A percentile compares a stretch with the other conserved stretches of the same genome.
Evolutionary conservation across 2,329 filamentous ascomycete genomes (phyloP).

Genomic region (Aspergillus carbonarius): DNA sequence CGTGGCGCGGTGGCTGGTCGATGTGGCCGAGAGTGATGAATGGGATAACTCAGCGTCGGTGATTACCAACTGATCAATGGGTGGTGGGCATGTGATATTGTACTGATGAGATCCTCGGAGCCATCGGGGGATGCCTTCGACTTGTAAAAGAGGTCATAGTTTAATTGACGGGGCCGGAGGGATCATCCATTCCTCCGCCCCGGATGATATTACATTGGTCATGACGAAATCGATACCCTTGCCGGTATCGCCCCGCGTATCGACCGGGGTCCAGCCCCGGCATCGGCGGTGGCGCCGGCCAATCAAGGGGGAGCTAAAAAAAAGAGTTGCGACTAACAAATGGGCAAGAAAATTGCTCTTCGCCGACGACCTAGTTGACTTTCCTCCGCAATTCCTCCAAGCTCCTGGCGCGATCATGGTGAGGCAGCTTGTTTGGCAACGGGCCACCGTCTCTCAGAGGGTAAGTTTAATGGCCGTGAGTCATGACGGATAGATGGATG

Average conservation of each 20-base stretch:
- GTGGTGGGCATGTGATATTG: constrained; percentile 24
- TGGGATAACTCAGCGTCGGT: constrained; percentile 50
- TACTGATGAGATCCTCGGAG: too few species aligned
- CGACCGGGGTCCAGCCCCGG: not conserved
- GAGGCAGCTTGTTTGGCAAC: constrained; percentile 42
- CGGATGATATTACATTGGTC: not conserved
- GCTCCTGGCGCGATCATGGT: constrained; percentile 31
- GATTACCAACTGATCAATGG: constrained; percentile 45
- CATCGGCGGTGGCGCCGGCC: constrained; percentile 6
- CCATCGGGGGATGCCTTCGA: too few species aligned
- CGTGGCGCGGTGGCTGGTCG: constrained; percentile 50
- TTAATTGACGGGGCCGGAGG: too few species aligned
- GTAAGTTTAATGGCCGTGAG: constrained; percentile 26
- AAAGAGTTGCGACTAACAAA: constrained; percentile 6
- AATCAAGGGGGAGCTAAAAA: constrained; percentile 15
- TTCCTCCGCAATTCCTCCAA: constrained; percentile 15
- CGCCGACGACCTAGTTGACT: not conserved
- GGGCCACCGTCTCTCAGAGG: constrained; percentile 38
- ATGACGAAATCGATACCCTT: not conserved
- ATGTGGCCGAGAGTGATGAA: constrained; percentile 41
- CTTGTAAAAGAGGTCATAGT: too few species aligned
- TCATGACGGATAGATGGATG: not conserved
- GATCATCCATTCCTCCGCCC: too few species aligned
- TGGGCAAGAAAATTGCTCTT: constrained; percentile 12
- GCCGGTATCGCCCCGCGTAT: not conserved